Evolutionary conservation across 306 rosid species (phyloP), one percentile per base, ranked within the genome.

Genomic region (Fagus crenata): DNA sequence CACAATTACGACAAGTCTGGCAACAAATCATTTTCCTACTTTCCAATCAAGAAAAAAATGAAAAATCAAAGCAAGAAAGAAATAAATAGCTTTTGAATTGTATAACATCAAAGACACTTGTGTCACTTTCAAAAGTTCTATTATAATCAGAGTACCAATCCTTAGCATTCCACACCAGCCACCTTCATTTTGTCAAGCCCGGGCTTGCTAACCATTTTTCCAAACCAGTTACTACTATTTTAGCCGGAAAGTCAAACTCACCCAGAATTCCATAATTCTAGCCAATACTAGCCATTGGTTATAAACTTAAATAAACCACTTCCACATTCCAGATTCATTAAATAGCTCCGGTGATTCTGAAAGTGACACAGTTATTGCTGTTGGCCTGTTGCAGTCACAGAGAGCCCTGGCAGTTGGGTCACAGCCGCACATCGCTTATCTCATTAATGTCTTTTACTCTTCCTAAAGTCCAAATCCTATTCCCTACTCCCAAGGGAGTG

Each of bases 301-400:
- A 4, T 22, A 22, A 22, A 22, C 28, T 22, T 22, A 22, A 22
- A 31, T 4, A 11, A 12, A 18, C 13, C 69, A 18, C 67, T 79
- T 22, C 28, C 42, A 72, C 75, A 3, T 3, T 53, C 68, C 49
- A 64, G 75, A 64, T 69, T 53, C 83, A 78, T 80, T 84, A 84
- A 81, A 7, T 88, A 71, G 68, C 75, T 80, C 84, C 80, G 85
- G 89, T 78, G 91, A 64, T 77, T 81, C 76, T 75, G 83, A 81
- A 65, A 61, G 81, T 13, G 84, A 71, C 82, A 13, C 65, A 40
- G 55, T 49, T 18, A 40, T 37, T 33, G 36, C 28, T 11, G 55
- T 49, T 3, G 42, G n/a, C 28, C 55, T 11, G 33, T 36, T 37
- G 69, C 69, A 36, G 69, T 35, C 3, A 11, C 51, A 46, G 51